A percentile compares a stretch with the other conserved stretches of the same genome.
phyloP scores from a whole-genome alignment of 2,329 filamentous ascomycete species.

The Epichloe festucae region DNA sequence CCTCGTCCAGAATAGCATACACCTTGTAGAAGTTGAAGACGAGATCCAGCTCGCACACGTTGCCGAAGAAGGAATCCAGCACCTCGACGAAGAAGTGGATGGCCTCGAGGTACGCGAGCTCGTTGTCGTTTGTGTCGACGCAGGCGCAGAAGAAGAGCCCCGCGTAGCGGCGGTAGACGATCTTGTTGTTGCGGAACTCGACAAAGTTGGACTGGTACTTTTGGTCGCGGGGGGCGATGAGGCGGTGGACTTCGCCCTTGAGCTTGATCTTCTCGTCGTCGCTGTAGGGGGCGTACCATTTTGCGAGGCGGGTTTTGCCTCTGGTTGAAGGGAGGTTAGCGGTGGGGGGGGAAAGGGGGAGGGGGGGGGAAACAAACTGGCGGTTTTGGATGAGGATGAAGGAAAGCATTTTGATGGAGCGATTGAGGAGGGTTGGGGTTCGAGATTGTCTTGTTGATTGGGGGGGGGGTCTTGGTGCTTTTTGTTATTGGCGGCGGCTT shows the following conservation, averaged over 20 bases:
- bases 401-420: constrained; percentile 45
- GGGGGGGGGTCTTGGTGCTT: too few species aligned
- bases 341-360: too few species aligned
- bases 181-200: constrained; percentile 88
- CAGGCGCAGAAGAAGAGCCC: constrained; percentile 99
- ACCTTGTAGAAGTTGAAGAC: constrained; percentile 77
- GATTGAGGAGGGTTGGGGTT: background rate
- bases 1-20: constrained; percentile 96
- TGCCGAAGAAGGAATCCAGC: constrained; percentile 95
- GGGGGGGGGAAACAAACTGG: constrained; percentile 38
- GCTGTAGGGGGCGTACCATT: constrained; percentile 98
- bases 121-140: constrained; percentile 98
- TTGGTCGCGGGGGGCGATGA: constrained; percentile 93
- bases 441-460: too few species aligned
- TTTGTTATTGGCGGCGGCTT: too few species aligned
- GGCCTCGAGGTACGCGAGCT: constrained; percentile 89
- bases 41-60: constrained; percentile 95
- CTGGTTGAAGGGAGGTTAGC: constrained; percentile 32
- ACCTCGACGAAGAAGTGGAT: constrained; percentile 99
- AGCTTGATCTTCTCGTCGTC: constrained; percentile 99
- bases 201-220: constrained; percentile 99
- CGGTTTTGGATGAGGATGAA: constrained; percentile 86
- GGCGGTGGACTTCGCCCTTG: constrained; percentile 96
- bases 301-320: constrained; percentile 95
- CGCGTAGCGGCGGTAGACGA: constrained; percentile 94